Evolutionary conservation across 176 grass and related monocot species (phyloP), one percentile per base, ranked within the genome.

Genomic region (Cocos nucifera): DNA sequence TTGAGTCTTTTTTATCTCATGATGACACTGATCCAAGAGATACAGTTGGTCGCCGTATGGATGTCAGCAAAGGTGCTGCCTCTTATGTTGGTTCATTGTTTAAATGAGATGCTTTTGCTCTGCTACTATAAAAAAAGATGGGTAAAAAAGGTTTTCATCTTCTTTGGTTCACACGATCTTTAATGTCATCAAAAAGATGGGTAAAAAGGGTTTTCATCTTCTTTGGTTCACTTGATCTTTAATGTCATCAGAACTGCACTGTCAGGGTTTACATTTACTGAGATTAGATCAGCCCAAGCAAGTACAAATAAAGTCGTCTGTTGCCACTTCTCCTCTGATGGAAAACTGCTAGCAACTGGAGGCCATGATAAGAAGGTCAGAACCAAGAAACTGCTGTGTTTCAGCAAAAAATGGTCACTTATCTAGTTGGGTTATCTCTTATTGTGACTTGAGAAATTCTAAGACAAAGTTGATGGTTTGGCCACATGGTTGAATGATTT

Each of bases 1-100:
- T 98, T 19, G 94, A 98, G 69, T 98, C 94, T 57, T 98, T 93
- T 86, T 67, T 98, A 83, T 98, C 94, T 57, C 94, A 89, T 58
- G 94, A 98, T 86, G 94, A 98, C 26, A 81, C 86, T 51, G 94
- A 98, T 80, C 88, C 88, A 59, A 98, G 94, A 81, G 94, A 98
- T 54, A 60, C 66, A 26, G 39, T 89, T 73, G 94, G 88, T 19
- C 84, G 85, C 53, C 73, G 66, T 61, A 86, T 92, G 88, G 94
- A 93, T 92, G 88, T 80, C 8, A 69, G 81, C 60, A 98, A 98
- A 86, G 94, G 94, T 98, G 63, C 32, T 35, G 32, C 7, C 32
- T 44, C 57, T 16, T 60, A 35, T 71, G 74, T 32, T 20, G 19
- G 17, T 63, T 3, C 29, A 30, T 21, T 35, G 32, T 35, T 35